Percentiles rank a stretch among this genome's conserved stretches.
Conservation (phyloP, 805 yeast species). For the Dipodascopsis uninucleata region DNA sequence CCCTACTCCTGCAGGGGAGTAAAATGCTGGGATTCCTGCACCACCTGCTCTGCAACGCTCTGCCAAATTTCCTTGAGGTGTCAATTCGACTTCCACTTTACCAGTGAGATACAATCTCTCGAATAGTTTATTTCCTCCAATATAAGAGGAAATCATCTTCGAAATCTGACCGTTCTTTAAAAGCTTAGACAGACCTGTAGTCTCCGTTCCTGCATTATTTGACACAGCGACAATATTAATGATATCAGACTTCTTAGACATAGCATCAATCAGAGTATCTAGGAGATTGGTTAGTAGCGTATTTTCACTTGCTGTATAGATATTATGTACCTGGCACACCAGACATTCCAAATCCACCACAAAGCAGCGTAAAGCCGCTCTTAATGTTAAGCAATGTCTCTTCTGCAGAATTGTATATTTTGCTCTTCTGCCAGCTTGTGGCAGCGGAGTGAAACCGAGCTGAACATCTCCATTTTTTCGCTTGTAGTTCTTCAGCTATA, state of each 20-base stretch:
- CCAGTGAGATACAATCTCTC: conserved; percentile 44
- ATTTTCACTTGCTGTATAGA: too few relatives aligned
- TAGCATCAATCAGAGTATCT: conserved; percentile 42
- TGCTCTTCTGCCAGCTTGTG: not conserved
- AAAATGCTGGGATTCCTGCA: conserved; percentile 49
- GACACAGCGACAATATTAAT: conserved; percentile 44
- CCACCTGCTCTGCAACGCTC: conserved; percentile 48
- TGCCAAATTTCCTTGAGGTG: conserved; percentile 51
- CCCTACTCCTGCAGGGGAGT: conserved; percentile 47
- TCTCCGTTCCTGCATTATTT: conserved; percentile 50
- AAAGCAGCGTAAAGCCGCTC: conserved; percentile 39
- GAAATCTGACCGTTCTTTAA: conserved; percentile 44
- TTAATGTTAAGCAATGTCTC: conserved; percentile 36
- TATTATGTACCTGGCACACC: conserved; percentile 46
- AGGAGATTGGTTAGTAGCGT: too few relatives aligned
- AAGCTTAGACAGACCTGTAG: conserved; percentile 43
- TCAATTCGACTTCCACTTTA: conserved; percentile 44
- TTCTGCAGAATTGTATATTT: not conserved
- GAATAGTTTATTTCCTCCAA: conserved; percentile 45
- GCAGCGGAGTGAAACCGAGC: too few relatives aligned
- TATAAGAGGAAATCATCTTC: conserved; percentile 46
- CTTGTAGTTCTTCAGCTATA: too few relatives aligned
- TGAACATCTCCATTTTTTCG: too few relatives aligned
- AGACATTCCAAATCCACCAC: conserved; percentile 49
- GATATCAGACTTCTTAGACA: conserved; percentile 37